Conservation (phyloP, 352 stramenopile genomes). For the Peronospora farinosa region DNA sequence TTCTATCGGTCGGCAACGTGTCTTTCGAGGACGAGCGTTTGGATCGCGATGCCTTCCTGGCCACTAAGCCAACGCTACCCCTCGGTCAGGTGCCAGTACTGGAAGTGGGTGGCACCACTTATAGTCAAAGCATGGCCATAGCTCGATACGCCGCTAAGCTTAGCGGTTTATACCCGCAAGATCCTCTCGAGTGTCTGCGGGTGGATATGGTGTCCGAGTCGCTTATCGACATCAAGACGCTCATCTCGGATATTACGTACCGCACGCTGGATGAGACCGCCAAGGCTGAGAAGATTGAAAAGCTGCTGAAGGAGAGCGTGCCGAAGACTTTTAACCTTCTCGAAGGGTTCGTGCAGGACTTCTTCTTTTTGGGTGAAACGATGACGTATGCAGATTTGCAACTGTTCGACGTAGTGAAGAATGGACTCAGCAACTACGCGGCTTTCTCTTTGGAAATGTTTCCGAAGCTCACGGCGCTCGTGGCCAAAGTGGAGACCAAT, state of each 20-base stretch:
- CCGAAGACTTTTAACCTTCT: conserved; percentile 16
- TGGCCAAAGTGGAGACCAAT: conserved; percentile 7
- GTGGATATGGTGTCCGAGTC: conserved; percentile 47
- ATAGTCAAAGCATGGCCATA: conserved; percentile 56
- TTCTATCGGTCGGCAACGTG: conserved; percentile 47
- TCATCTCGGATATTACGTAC: conserved; percentile 27
- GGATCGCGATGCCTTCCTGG: conserved; percentile 26
- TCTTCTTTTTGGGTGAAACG: conserved; percentile 49
- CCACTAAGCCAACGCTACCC: conserved; percentile 47
- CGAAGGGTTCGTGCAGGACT: conserved; percentile 33
- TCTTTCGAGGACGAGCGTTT: conserved; percentile 57
- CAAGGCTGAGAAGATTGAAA: conserved; percentile 43
- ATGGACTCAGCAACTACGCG: conserved; percentile 32
- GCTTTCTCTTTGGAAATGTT: conserved; percentile 33
- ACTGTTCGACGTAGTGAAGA: conserved; percentile 44
- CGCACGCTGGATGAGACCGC: conserved; percentile 22
- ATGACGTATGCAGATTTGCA: conserved; percentile 49
- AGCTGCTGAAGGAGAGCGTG: conserved; percentile 29
- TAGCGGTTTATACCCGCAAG: conserved; percentile 49
- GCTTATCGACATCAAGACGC: conserved; percentile 31
- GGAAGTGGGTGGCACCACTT: conserved; percentile 40
- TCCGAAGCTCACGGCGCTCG: conserved; percentile 39
- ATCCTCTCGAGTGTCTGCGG: conserved; percentile 46
- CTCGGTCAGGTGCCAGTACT: conserved; percentile 49
- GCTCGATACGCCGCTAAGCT: conserved; percentile 51